Base-by-base conservation (phyloP, 345 rosid genomes). In the Aurinia saxatilis region DNA sequence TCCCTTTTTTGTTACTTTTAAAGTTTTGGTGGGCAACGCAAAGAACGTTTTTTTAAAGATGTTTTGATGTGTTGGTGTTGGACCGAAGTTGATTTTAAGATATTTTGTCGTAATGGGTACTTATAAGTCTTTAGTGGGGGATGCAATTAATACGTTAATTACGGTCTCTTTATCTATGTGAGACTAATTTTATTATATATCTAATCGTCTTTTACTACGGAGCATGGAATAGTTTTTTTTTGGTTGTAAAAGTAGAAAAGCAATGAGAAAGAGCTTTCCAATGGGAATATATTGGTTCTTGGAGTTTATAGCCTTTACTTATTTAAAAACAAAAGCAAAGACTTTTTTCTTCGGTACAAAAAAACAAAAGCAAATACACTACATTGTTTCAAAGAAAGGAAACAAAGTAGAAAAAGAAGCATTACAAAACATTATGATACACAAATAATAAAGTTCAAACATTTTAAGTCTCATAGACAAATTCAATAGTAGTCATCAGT, bases 1-100 rank as follows among this genome's bases (percentile, higher is more conserved):
- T 31, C 51, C n/a, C 5, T 46, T 38, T 21, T 27, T 27, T 2
- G 30, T 27, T 50, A 50, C 35, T 48, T 48, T 38, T 57, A 16
- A 68, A 60, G 73, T 68, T 59, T 68, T 60, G 73, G 55, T 60
- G 73, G 55, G 61, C n/a, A 17, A 50, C 30, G 29, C 37, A 50
- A 35, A 42, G 47, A 25, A 59, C 47, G 60, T 51, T 68, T 60
- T 29, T 39, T 27, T 2, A 3, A 5, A 27, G n/a, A n/a, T n/a
- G n/a, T 27, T 3, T 27, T 27, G 60, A 60, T 59, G 48, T 68
- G 67, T 52, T 68, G 38, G 23, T 52, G 33, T 52, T 68, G 67
- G 61, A 60, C 21, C 55, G 44, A 52, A 60, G 67, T 60, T 60
- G 41, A 31, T 35, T 27, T 27, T 36, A 45, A 60, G 41, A 68